These are phyloP conservation scores for Mycena vulgaris DNA, from an alignment of 768 basidiomycete species.

Conservation along the genomic window DNA sequence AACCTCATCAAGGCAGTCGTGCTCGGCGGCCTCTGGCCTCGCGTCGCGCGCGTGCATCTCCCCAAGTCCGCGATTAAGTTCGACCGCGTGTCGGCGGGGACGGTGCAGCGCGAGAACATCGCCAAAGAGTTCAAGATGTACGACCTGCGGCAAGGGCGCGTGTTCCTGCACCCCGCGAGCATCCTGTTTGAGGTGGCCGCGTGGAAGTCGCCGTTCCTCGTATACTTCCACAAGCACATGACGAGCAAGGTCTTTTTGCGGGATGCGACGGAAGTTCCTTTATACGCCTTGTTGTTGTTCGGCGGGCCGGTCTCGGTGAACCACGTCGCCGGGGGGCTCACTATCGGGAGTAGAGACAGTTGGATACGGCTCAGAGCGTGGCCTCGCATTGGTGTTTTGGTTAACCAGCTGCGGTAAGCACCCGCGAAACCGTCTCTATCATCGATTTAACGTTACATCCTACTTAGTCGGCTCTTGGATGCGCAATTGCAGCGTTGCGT, in stretches of 20 bases:
- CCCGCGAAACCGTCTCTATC: background rate
- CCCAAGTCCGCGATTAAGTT: conserved; percentile 85
- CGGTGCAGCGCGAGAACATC: conserved; percentile 86
- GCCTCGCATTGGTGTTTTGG: conserved; percentile 92
- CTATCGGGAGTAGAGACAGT: conserved; percentile 67
- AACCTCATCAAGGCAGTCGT: conserved; percentile 90
- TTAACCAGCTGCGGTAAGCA: conserved; percentile 85
- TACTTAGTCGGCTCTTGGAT: conserved; percentile 71
- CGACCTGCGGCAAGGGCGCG: conserved; percentile 75
- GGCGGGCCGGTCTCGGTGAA: conserved; percentile 86
- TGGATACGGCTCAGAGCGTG: conserved; percentile 80
- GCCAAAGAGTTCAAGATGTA: conserved; percentile 89
- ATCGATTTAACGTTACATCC: background rate
- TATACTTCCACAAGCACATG: conserved; percentile 87
- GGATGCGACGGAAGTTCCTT: conserved; percentile 93
- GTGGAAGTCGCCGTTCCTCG: conserved; percentile 86
- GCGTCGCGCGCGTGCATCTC: conserved; percentile 82
- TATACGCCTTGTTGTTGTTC: conserved; percentile 89
- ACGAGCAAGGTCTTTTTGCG: conserved; percentile 89
- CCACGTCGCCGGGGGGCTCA: conserved; percentile 85
- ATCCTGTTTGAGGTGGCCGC: conserved; percentile 79
- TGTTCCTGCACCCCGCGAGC: conserved; percentile 89
- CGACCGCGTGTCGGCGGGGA: conserved; percentile 87
- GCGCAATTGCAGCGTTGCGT: conserved; percentile 71
- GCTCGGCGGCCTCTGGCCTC: conserved; percentile 90